Evolutionary conservation across 1,139 yeast genomes (phyloP), one percentile per base, ranked within the genome.

Genomic region (Geotrichum macrosporum): DNA sequence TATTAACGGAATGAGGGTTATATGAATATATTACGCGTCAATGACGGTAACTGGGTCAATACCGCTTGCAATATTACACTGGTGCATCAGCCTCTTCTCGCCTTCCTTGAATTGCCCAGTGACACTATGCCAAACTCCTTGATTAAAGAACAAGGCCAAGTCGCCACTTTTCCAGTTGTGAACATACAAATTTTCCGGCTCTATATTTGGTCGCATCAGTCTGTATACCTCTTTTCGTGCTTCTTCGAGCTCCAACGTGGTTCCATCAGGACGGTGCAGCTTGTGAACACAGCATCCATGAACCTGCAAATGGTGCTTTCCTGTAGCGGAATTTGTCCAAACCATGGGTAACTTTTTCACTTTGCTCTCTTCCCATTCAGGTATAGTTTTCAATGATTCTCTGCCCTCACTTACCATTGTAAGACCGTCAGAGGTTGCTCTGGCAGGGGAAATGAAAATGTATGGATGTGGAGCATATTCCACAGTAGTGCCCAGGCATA

Each of bases 381-480:
- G 95, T 47, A 85, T 73, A 53, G 82, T 71, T 54, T 80, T 80
- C 22, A 84, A 66, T 50, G 72, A 64, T 63, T 86, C 95, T 62
- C 81, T 80, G 39, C 81, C 84, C 59, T 86, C 95, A 39, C 81
- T 75, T 21, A 78, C 86, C 82, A 86, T 85, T 5, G 94, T 83
- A 51, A 86, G 72, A 5, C 95, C 95, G 62, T 85, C 94, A 22
- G 81, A 75, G 4, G 94, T 83, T 33, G 95, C 94, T 50, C 73
- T 76, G 35, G 94, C 87, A 8, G 84, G 80, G 2, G 86, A 78
- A 54, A 86, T 86, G 63, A 77, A 84, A 53, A 86, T 85, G 64
- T 85, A 86, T 35, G 95, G 95, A 63, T 85, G 94, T 39, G 95
- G 95, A 15, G 95, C 94, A 63, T 86, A 86, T 48, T 81, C 85